phyloP scores from a whole-genome alignment of 2,329 filamentous ascomycete genomes.

The Ceratocystis variospora region DNA sequence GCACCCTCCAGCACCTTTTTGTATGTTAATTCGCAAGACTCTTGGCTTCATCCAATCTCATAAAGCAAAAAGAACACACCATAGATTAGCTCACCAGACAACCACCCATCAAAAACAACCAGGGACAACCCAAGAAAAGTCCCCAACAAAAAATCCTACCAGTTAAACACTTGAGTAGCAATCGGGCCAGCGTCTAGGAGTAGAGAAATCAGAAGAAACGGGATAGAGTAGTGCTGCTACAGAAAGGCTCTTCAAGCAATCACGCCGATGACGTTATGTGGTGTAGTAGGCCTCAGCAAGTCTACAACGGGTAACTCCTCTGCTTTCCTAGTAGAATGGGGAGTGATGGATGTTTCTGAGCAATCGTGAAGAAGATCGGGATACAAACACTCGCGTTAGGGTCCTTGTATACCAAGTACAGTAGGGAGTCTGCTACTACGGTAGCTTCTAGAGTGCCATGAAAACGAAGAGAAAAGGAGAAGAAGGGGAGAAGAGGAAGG shows the following conservation, averaged over 20 bases:
- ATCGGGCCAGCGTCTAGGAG: neutral
- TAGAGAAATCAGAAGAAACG: slow-evolving; percentile 1
- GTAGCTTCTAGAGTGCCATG: neutral
- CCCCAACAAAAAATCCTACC: neutral
- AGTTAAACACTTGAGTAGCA: too few relatives aligned
- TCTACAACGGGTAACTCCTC: too few relatives aligned
- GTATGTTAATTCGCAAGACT: neutral
- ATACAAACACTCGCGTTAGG: too few relatives aligned
- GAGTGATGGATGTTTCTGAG: too few relatives aligned
- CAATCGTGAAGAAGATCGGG: too few relatives aligned
- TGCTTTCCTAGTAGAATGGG: too few relatives aligned
- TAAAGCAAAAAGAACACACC: neutral
- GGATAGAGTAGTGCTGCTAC: neutral
- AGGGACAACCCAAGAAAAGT: neutral
- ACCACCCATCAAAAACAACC: neutral
- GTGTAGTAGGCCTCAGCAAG: too few relatives aligned
- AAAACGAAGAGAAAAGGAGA: neutral
- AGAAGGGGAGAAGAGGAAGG: neutral
- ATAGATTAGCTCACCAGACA: neutral
- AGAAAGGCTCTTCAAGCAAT: too few relatives aligned
- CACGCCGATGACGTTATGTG: too few relatives aligned
- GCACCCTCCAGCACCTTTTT: neutral
- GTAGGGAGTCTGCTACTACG: too few relatives aligned
- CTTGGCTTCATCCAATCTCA: slow-evolving; percentile 2
- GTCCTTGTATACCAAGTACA: too few relatives aligned